Evolutionary conservation across 495 filamentous ascomycete genomes (phyloP), one percentile per base, ranked within the genome.

Genomic region (Xylaria intraflava): DNA sequence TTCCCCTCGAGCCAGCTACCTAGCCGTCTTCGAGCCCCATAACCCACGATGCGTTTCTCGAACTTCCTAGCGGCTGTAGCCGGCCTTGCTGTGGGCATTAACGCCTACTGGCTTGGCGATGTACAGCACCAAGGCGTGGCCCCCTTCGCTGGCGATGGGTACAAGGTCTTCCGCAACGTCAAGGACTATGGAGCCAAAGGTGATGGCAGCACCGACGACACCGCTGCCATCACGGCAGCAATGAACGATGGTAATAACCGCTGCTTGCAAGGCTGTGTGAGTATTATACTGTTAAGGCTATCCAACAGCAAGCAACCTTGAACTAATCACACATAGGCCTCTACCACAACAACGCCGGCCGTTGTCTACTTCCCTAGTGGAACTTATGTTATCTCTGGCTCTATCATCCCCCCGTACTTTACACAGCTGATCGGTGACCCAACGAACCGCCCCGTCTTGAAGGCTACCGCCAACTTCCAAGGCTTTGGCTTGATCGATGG

Each of bases 301-400:
- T 83, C 56, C 77, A 83, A 49, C 83, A n/a, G 73, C 71, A 39
- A 20, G 22, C 2, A 17, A n/a, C n/a, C 12, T 10, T 36, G 12
- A 36, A 46, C 52, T 55, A 36, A 55, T 36, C 17, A 8, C 14
- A 7, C 16, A 12, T 33, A 73, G 71, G 58, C 71, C 6, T 91
- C 88, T 1, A 79, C 82, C 0, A 95, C 91, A 10, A 79, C 75
- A 9, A 86, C 83, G n/a, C 84, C 84, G 8, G 87, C 84, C 5
- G 62, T 91, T 22, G 81, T 92, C 4, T 91, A 87, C 69, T 92
- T 92, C 69, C 88, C 88, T 0, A 69, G 84, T 3, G 88, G 88
- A 55, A 91, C 86, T 2, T 91, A 90, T 57, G 52, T 83, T 0
- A 78, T 91, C 46, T 83, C 79, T 11, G 73, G 69, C 36, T 82